Evolutionary conservation across 371 early-diverging fungal species (phyloP).

Genomic region (Encephalitozoon hellem): DNA sequence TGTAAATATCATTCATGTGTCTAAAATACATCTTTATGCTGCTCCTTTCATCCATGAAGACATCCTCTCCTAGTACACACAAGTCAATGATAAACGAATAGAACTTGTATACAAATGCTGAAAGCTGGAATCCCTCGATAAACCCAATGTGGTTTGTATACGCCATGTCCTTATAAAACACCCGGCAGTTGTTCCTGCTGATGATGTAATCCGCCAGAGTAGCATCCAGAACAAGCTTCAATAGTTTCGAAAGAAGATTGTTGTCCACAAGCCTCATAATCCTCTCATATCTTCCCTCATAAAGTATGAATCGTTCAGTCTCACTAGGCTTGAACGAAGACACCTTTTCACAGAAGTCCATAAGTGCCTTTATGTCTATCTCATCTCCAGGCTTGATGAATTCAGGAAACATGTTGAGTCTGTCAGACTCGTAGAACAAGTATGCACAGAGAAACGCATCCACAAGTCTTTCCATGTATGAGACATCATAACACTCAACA

Average conservation of each 20-base stretch:
- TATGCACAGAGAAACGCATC: constrained; percentile 96
- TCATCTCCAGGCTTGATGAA: constrained; percentile 96
- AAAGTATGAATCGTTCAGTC: constrained; percentile 77
- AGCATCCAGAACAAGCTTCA: constrained; percentile 87
- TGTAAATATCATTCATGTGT: background rate
- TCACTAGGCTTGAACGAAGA: constrained; percentile 78
- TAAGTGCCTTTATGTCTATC: constrained; percentile 82
- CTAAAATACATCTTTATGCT: background rate
- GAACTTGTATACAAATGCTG: constrained; percentile 88
- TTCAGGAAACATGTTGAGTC: constrained; percentile 76
- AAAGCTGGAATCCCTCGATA: constrained; percentile 91
- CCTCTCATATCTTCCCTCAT: constrained; percentile 73
- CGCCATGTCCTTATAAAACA: constrained; percentile 95
- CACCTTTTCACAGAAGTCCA: constrained; percentile 92
- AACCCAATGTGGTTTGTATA: constrained; percentile 89
- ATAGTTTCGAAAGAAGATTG: constrained; percentile 79
- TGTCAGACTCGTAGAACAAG: constrained; percentile 87
- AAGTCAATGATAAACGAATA: constrained; percentile 88
- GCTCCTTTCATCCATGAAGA: background rate
- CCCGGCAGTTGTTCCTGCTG: constrained; percentile 84
- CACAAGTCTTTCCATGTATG: constrained; percentile 90
- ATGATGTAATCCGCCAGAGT: constrained; percentile 96
- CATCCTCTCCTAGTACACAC: constrained; percentile 79
- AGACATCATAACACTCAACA: constrained; percentile 87
- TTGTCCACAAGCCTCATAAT: constrained; percentile 90